Base-by-base conservation (phyloP, 805 yeast genomes). In the Maudiozyma barnettii region DNA sequence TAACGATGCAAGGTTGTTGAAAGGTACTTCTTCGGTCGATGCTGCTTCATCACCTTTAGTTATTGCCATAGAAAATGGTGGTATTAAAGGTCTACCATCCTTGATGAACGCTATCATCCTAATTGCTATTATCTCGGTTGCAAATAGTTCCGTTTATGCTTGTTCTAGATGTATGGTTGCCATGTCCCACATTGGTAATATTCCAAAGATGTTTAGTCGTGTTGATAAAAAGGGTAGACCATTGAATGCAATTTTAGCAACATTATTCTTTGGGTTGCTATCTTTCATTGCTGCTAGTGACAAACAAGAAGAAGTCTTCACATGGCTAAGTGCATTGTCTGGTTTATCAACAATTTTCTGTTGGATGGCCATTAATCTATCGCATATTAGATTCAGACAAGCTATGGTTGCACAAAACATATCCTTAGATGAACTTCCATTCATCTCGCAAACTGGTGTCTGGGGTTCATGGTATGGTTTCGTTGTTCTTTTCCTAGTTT, bases 191-290 rank as follows among this genome's bases (percentile, higher is more conserved):
- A 81, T 79, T 62, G 79, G 82, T 18, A 73, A 74, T 55, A 81
- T 82, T 18, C 90, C 89, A 35, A 66, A 67, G 46, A 57, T 73
- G 29, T 73, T 82, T 47, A 79, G 81, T 33, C 82, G 82, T 67
- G 78, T 86, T 50, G 95, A 87, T 63, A 74, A 83, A 53, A 71
- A 69, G 46, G 95, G 95, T 49, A 76, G 95, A 59, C 95, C 96
- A 16, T 62, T 84, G 46, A 77, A 76, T 45, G 91, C 88, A 18
- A 78, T 84, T 56, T 52, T 65, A 5, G 68, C 73, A 31, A 72
- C 82, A n/a, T 65, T 78, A 45, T 49, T 67, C 13, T 68, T 80
- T 60, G 86, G 84, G 36, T 65, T 80, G 50, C 58, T 81, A 19
- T 76, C 83, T 50, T 81, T 77, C 65, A 68, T 74, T 44, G 81